These are phyloP conservation scores for Zizania palustris DNA, from an alignment of 202 grass and related monocot genomes.

Conservation along the genomic window DNA sequence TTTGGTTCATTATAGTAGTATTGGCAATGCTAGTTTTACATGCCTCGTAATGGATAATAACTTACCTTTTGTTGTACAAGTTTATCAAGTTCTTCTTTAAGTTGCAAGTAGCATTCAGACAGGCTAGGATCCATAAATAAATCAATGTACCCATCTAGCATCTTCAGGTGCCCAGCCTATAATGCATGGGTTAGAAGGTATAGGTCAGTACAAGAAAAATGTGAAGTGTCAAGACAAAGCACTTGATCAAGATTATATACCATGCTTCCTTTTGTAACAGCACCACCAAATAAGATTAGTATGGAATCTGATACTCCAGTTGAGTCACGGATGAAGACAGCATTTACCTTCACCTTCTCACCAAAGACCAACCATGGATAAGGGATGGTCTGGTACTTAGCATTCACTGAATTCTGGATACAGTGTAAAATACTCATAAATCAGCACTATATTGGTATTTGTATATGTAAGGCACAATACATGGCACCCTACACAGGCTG, in stretches of 20 bases:
- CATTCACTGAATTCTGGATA: slow-evolving; percentile 87
- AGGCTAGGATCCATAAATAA: slow-evolving; percentile 98
- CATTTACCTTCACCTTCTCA: slow-evolving; percentile 97
- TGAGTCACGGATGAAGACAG: slow-evolving; percentile 91
- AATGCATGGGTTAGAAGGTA: slow-evolving; percentile 28
- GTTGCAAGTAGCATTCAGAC: slow-evolving; percentile 82
- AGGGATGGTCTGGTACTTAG: slow-evolving; percentile 90
- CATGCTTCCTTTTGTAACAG: slow-evolving; percentile 67
- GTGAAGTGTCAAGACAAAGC: slow-evolving; percentile 31
- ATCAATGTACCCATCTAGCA: slow-evolving; percentile 94
- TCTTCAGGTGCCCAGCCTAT: slow-evolving; percentile 88
- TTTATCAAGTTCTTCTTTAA: slow-evolving; percentile 90
- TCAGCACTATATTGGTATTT: not conserved
- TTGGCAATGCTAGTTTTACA: not conserved
- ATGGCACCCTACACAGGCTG: not conserved
- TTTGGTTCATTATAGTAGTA: not conserved
- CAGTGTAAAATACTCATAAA: slow-evolving; percentile 26
- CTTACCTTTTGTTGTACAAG: slow-evolving; percentile 85
- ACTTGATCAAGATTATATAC: slow-evolving; percentile 47
- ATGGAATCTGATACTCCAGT: slow-evolving; percentile 93
- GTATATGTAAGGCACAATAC: not conserved
- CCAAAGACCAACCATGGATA: slow-evolving; percentile 96
- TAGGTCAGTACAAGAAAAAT: slow-evolving; percentile 31
- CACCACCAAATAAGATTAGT: slow-evolving; percentile 85
- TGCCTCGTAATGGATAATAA: slow-evolving; percentile 14